Base-by-base conservation (phyloP, 208 protist genomes). In the Trypanosoma brucei region DNA sequence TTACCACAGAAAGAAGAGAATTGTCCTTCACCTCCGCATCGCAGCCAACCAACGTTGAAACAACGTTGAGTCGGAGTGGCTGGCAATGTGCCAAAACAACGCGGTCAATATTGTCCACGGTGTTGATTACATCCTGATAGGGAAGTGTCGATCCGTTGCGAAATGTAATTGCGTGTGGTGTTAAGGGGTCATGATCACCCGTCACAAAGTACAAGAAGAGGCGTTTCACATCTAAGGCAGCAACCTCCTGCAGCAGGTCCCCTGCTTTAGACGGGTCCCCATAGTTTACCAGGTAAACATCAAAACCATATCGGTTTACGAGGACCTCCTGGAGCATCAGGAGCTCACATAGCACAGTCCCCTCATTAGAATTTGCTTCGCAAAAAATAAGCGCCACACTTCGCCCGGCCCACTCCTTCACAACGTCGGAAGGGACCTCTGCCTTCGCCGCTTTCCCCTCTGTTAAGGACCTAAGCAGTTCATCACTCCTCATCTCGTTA, bases 271-370 rank as follows among this genome's bases (percentile, higher is more conserved):
- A 36, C 46, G 58, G 45, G 51, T 59, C 74, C 34, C 54, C 37
- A 37, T 30, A 61, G 13, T 0, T 51, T 5, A 62, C 58, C 40
- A 42, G 42, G 5, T 59, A 7, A 1, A 84, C 75, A 34, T 62
- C 62, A 62, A 84, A 84, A 42, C 62, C 73, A 55, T 84, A 78
- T 8, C 70, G 73, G 13, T 67, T 55, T n/a, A 46, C 34, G 22
- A 84, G 65, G 3, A 73, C 55, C n/a, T 84, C 78, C 37, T 71
- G 70, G 40, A 84, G 64, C 36, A 76, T 42, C 0, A 58, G 59
- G 38, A 84, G 52, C 62, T 84, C 78, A 37, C 40, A 53, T 14
- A 70, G 54, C 30, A 55, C 54, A 6, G 78, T 84, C 34, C 55
- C 58, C 13, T 54, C 53, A 37, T 46, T n/a, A 0, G 45, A 34